Conservation (phyloP, 1,139 yeast genomes). For the Eremothecium gossypii region DNA sequence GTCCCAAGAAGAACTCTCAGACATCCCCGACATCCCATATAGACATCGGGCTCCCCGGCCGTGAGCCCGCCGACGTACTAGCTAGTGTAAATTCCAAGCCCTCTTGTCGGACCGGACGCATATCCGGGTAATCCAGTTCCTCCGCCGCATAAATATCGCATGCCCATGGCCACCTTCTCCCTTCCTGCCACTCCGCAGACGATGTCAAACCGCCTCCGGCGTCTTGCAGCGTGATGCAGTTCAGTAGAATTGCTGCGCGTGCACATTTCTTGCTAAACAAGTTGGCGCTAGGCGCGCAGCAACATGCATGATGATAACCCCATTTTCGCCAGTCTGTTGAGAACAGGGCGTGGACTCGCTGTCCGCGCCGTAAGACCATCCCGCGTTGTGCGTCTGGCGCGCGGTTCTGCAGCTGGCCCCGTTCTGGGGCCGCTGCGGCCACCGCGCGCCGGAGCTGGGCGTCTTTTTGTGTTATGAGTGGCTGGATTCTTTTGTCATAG, state of each 20-base stretch:
- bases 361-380: constrained; percentile 19
- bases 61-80: neutral
- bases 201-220: neutral
- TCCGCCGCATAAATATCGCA: neutral
- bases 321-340: constrained; percentile 25
- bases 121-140: neutral
- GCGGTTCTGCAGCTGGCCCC: neutral
- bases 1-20: constrained; percentile 62
- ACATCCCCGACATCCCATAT: constrained; percentile 48
- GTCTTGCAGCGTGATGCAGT: neutral
- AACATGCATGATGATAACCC: constrained; percentile 24
- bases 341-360: constrained; percentile 25
- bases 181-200: neutral
- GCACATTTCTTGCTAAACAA: neutral
- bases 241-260: constrained; percentile 1
- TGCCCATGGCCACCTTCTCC: neutral
- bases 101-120: too few species aligned
- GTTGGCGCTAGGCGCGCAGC: neutral
- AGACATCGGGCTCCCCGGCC: constrained; percentile 12
- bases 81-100: neutral
- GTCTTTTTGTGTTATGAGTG: constrained; percentile 32
- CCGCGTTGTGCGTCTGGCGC: constrained; percentile 11
- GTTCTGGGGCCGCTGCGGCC: constrained; percentile 5
- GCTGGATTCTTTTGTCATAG: constrained; percentile 31
- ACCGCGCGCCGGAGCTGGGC: constrained; percentile 11